Conservation (phyloP, 495 filamentous ascomycete genomes). For the Cryomyces antarcticus region DNA sequence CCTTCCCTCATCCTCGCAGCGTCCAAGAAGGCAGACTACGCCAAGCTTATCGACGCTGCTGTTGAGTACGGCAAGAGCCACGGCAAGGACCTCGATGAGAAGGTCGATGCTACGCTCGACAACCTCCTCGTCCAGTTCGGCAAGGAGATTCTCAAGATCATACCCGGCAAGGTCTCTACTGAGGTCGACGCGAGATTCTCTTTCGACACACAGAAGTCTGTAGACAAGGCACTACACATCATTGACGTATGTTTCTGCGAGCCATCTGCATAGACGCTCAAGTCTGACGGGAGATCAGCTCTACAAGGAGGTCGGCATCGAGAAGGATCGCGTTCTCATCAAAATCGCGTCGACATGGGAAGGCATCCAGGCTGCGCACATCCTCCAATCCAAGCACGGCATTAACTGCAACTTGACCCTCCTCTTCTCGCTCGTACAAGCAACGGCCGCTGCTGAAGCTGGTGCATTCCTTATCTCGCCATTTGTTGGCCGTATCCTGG, state of each 20-base stretch:
- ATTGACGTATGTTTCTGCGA: conserved; percentile 47
- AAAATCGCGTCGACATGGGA: conserved; percentile 83
- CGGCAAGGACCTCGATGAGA: conserved; percentile 34
- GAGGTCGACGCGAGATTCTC: conserved; percentile 96
- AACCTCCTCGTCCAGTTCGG: conserved; percentile 93
- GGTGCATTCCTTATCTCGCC: conserved; percentile 97
- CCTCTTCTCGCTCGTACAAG: conserved; percentile 93
- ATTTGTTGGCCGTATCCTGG: conserved; percentile 97
- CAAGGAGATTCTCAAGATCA: conserved; percentile 88
- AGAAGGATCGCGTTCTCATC: conserved; percentile 85
- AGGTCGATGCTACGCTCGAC: conserved; percentile 33
- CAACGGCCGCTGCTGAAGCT: conserved; percentile 90
- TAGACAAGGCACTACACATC: conserved; percentile 93
- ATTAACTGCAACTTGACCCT: conserved; percentile 98
- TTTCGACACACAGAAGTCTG: conserved; percentile 79
- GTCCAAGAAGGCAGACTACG: conserved; percentile 95
- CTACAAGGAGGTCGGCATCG: conserved; percentile 77
- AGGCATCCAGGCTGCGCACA: conserved; percentile 92
- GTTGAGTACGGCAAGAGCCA: conserved; percentile 67
- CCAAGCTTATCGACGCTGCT: conserved; percentile 72
- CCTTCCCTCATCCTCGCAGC: conserved; percentile 93
- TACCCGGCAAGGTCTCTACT: conserved; percentile 95
- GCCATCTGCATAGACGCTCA: background rate
- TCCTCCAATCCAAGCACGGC: conserved; percentile 78
- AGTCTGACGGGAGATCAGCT: conserved; percentile 31